Evolutionary conservation across 2,329 filamentous ascomycete genomes (phyloP), one percentile per base, ranked within the genome.

Genomic region (Hypocreales sp.): DNA sequence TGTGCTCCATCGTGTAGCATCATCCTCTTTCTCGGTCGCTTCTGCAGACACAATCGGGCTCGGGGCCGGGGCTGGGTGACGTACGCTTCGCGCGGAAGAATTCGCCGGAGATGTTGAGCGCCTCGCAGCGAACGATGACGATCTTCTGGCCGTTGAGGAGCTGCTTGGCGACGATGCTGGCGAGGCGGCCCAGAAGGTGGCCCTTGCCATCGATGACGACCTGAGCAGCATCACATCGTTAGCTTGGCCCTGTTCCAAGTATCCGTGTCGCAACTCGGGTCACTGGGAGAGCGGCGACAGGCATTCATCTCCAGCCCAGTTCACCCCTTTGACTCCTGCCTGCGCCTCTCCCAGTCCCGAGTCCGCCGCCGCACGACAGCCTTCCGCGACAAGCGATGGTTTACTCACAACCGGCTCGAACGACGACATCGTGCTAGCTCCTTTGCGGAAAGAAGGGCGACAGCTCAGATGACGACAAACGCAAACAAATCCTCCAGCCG

Each of bases 51-150:
- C n/a, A n/a, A n/a, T n/a, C n/a, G n/a, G n/a, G n/a, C n/a, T n/a
- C n/a, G n/a, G n/a, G n/a, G n/a, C n/a, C n/a, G n/a, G n/a, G n/a
- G n/a, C n/a, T n/a, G n/a, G 34, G 31, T 27, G 33, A 93, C 87
- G 65, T 93, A 98, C 90, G 80, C 80, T 98, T 98, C 49, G 87
- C 78, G 64, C 90, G 84, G 81, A 98, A 98, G 82, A 98, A 98
- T 73, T 95, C 90, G 69, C 90, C 90, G 48, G 90, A 98, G 75
- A 98, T 98, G 79, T 98, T 98, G 63, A 98, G 77, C 53, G 83
- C 84, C 71, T 98, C 90, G 67, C 81, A 92, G 72, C 90, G 83
- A 60, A 98, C 90, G 50, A 98, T 71, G 54, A 95, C 87, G 60
- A 98, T 92, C 80, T 95, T 95, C 72, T 95, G 87, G 60, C 87